These are phyloP conservation scores for Chaetomium fimeti DNA, from an alignment of 495 filamentous ascomycete species.

Conservation along the genomic window DNA sequence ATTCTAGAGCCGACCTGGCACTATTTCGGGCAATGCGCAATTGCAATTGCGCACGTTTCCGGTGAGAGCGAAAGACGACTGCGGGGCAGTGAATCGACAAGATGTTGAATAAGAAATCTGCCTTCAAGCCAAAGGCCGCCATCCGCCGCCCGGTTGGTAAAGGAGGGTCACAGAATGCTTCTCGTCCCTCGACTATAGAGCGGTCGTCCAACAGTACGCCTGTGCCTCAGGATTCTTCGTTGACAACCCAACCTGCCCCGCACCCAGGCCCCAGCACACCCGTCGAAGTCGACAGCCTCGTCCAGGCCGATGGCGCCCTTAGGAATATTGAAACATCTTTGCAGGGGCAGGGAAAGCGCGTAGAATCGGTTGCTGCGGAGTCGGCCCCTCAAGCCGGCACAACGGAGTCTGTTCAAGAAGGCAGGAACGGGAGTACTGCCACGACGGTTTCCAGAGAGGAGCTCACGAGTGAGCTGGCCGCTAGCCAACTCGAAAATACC, in stretches of 20 bases:
- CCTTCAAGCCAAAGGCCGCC: conserved; percentile 45
- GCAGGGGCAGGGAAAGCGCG: neutral
- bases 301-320: neutral
- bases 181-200: conserved; percentile 15
- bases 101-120: conserved; percentile 49
- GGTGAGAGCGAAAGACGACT: conserved; percentile 22
- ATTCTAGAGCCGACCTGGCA: neutral
- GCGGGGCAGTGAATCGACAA: conserved; percentile 28
- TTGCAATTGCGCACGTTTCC: conserved; percentile 1
- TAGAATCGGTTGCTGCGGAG: neutral
- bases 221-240: conserved; percentile 18
- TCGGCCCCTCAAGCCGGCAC: neutral
- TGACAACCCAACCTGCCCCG: conserved; percentile 8
- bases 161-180: conserved; percentile 19
- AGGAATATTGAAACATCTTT: neutral
- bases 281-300: neutral
- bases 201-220: conserved; percentile 13
- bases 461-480: neutral
- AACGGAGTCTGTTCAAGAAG: neutral
- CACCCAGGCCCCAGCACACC: neutral
- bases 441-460: neutral
- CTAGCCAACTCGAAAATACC: neutral
- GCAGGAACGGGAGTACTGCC: neutral
- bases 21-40: conserved; percentile 13
- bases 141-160: conserved; percentile 23